Evolutionary conservation across 129 eudicot species (phyloP).

Genomic region (Artemisia annua): DNA sequence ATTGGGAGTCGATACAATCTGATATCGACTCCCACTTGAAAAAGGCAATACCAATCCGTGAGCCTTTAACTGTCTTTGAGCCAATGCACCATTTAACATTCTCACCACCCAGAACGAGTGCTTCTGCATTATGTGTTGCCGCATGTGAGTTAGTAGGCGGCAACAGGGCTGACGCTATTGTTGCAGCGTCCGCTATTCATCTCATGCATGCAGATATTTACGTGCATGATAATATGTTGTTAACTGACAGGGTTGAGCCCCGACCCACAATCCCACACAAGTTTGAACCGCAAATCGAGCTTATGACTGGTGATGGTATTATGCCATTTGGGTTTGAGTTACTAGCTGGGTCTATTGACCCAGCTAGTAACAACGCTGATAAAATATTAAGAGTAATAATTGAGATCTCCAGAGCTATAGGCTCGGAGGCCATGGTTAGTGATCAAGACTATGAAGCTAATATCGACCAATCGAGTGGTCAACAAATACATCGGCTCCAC

Average conservation of each 20-base stretch:
- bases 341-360: conserved; percentile 36
- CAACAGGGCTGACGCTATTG: conserved; percentile 43
- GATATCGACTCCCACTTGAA: conserved; percentile 50
- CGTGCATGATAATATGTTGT: conserved; percentile 42
- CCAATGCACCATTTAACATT: conserved; percentile 74
- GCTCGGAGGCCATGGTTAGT: conserved; percentile 42
- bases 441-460: conserved; percentile 26
- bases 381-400: conserved; percentile 43
- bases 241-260: conserved; percentile 18
- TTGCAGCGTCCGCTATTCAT: conserved; percentile 63
- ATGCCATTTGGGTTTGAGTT: conserved; percentile 64
- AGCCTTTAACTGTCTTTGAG: conserved; percentile 48
- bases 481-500: conserved; percentile 40
- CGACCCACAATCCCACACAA: conserved; percentile 18
- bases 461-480: neutral
- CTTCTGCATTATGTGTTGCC: conserved; percentile 59
- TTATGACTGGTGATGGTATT: conserved; percentile 57
- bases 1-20: conserved; percentile 47
- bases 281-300: conserved; percentile 52
- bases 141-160: conserved; percentile 78
- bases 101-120: conserved; percentile 50
- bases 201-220: conserved; percentile 60
- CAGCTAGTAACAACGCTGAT: conserved; percentile 24
- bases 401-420: conserved; percentile 52
- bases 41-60: conserved; percentile 43